Evolutionary conservation across 2,329 filamentous ascomycete genomes (phyloP).

Genomic region (Diplodia corticola): DNA sequence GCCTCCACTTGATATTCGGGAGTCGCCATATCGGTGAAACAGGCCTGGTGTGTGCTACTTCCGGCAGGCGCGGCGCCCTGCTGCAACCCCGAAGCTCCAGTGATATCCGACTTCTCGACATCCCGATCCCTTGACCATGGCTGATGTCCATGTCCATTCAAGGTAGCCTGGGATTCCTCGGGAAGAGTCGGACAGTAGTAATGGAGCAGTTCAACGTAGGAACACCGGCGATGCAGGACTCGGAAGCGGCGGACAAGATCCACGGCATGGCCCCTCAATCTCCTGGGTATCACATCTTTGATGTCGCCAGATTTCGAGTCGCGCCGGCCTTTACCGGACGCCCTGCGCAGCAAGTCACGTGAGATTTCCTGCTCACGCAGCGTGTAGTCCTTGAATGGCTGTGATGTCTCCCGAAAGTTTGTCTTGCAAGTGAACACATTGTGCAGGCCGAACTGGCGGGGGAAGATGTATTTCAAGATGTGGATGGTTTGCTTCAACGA

Average conservation of each 20-base stretch:
- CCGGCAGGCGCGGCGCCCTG: neutral
- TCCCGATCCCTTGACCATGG: neutral
- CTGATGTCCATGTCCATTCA: neutral
- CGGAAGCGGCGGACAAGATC: slow-evolving; percentile 68
- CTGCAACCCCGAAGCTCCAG: neutral
- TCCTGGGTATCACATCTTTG: slow-evolving; percentile 55
- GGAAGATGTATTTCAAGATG: slow-evolving; percentile 91
- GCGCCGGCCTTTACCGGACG: slow-evolving; percentile 30
- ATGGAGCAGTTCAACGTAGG: slow-evolving; percentile 74
- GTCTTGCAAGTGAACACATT: slow-evolving; percentile 82
- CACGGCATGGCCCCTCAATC: slow-evolving; percentile 64
- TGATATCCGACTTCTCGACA: neutral
- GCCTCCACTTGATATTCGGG: slow-evolving; percentile 71
- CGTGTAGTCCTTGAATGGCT: slow-evolving; percentile 81
- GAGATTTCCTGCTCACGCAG: slow-evolving; percentile 79
- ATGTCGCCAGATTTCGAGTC: slow-evolving; percentile 36
- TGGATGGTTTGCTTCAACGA: slow-evolving; percentile 61
- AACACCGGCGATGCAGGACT: slow-evolving; percentile 69
- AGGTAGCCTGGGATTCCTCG: neutral
- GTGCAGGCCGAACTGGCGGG: slow-evolving; percentile 82
- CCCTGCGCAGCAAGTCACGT: slow-evolving; percentile 21
- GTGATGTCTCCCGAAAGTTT: slow-evolving; percentile 65
- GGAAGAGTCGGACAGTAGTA: slow-evolving; percentile 65
- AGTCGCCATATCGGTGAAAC: slow-evolving; percentile 67
- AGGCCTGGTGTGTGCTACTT: neutral